Base-by-base conservation (phyloP, 805 yeast species). In the Saccharomycodes ludwigii region DNA sequence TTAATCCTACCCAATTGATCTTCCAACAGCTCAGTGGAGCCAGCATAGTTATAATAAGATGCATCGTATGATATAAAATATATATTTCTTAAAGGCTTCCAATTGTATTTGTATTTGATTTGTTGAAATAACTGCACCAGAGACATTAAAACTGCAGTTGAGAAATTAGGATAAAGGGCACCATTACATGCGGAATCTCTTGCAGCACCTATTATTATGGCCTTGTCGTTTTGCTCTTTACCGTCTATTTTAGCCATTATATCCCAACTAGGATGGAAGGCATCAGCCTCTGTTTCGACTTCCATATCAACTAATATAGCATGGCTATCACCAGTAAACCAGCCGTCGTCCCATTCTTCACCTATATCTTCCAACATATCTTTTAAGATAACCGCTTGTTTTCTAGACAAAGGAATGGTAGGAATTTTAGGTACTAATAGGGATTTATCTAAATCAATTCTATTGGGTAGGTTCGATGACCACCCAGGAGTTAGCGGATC, bases 41-140 rank as follows among this genome's bases (percentile, higher is more conserved):
- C 97, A 0, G 91, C 94, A 41, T 66, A 58, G 48, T 85, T 85
- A 46, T 78, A 84, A 38, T 76, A 73, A 0, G 79, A 60, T 1
- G 81, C 95, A 44, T 86, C 94, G 60, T 80, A 84, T 1, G 94
- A 81, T 0, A 73, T 72, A 56, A 86, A 85, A 46, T 77, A 76
- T 10, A 86, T 75, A 3, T 86, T 66, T 50, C 97, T 68, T 24
- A 84, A 53, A 0, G 97, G 96, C 28, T 63, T 60, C 96, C 96
- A 86, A 37, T 75, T 72, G 43, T 66, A 67, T 22, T 73, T 62
- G 32, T 71, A 63, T 36, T 70, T 74, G 52, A 85, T 58, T 18
- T 71, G 63, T 14, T 82, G 72, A 33, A 85, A 71, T 0, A 80
- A 51, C 35, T 78, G 71, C 7, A 81, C 71, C 36, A 86, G 54